Base-by-base conservation (phyloP, 257 asterid species). In the Jacaranda copaia region DNA sequence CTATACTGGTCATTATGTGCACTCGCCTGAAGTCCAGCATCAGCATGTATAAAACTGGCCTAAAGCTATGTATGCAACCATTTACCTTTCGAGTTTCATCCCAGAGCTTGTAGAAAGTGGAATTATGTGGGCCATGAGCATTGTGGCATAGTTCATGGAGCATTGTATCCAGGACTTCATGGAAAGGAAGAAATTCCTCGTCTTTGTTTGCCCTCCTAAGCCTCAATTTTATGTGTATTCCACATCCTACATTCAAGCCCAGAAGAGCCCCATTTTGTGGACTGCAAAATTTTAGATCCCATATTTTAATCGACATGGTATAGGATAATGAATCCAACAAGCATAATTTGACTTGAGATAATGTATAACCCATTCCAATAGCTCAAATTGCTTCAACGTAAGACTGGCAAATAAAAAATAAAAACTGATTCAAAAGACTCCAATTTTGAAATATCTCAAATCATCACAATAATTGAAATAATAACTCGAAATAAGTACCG, bases 121-220 rank as follows among this genome's bases (percentile, higher is more conserved):
- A 83, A 86, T 95, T 88, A 75, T 93, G 99, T 76, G 98, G 96
- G 72, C 97, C 88, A 80, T 93, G 96, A 65, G 56, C 85, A 66
- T 93, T 95, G 80, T 95, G 99, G 83, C 98, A 93, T 66, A 93
- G 91, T 85, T 95, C 99, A 65, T 95, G 99, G 60, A 95, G 98
- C 98, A 95, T 95, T 55, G 99, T 95, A 80, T 95, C 99, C 13
- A 95, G 77, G 80, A 95, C 87, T 83, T 88, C 84, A 81, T 93
- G 78, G 74, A 69, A 95, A 16, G 93, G 94, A 72, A 87, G 78
- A 83, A 93, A 95, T 20, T 87, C 93, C n/a, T 85, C 91, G 20
- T 95, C 98, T 19, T 80, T 87, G 82, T 91, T 83, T 35, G 84
- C 72, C 72, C 92, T 87, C 76, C 99, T 80, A 77, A 93, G 99